A percentile compares a stretch with the other conserved stretches of the same genome.
phyloP scores from a whole-genome alignment of 202 grass and related monocot species.

The Carex sylvatica region DNA sequence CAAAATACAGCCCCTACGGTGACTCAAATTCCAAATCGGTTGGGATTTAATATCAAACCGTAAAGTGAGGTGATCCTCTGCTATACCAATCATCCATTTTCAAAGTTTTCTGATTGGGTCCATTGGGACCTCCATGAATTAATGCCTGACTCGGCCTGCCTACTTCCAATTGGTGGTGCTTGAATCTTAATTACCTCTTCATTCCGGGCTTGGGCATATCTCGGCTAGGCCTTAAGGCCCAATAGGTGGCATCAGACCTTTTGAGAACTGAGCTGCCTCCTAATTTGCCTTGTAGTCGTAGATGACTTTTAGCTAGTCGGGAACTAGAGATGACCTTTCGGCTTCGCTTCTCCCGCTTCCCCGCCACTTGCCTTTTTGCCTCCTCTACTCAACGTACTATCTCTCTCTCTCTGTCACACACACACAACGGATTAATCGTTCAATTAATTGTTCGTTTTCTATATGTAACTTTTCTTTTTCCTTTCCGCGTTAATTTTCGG shows the following conservation, averaged over 20 bases:
- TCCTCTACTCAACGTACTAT: conserved; percentile 8
- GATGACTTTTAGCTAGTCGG: background rate
- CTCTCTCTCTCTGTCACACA: background rate
- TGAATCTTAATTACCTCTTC: background rate
- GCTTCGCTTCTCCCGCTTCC: conserved; percentile 11
- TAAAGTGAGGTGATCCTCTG: no score
- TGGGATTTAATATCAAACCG: no score
- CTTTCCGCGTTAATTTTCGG: background rate
- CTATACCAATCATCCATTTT: no score
- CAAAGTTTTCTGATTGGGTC: no score
- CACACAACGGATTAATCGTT: background rate
- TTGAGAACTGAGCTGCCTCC: no score
- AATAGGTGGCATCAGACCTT: background rate
- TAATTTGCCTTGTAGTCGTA: background rate
- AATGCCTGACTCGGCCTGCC: no score
- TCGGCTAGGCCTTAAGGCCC: background rate
- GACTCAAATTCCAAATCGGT: no score
- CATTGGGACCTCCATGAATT: no score
- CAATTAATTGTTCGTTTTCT: background rate
- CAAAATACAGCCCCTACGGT: no score
- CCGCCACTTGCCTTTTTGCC: conserved; percentile 19
- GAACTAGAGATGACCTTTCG: conserved; percentile 8
- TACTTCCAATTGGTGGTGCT: no score
- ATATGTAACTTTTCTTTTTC: background rate
- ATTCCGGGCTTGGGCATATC: background rate